A percentile compares a stretch with the other conserved stretches of the same genome.
Conservation (phyloP, 2,329 filamentous ascomycete genomes). For the Aspergillus pseudonomiae region DNA sequence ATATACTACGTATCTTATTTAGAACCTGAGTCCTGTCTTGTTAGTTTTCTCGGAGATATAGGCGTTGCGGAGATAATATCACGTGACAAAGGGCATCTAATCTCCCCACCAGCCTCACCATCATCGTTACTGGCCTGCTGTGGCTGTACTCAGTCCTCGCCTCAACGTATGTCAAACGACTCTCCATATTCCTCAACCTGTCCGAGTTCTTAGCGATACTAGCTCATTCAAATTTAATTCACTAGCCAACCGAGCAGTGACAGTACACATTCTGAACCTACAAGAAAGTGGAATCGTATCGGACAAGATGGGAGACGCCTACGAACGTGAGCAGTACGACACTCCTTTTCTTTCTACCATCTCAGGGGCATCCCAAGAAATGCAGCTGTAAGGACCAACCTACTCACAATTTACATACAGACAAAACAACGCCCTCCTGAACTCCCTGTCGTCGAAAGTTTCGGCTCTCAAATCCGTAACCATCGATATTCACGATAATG, state of each 20-base stretch:
- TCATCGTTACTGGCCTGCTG: not conserved
- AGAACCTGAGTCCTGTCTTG: not conserved
- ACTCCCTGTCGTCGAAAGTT: constrained; percentile 88
- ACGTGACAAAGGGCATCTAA: constrained; percentile 6
- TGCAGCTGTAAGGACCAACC: not conserved
- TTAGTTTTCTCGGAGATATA: not conserved
- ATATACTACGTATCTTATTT: not conserved
- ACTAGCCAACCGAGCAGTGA: not conserved
- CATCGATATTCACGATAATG: constrained; percentile 97
- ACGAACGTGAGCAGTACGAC: constrained; percentile 70
- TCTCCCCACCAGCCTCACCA: not conserved
- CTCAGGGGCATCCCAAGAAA: not conserved
- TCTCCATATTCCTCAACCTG: not conserved
- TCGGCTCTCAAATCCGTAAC: constrained; percentile 90
- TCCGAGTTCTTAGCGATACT: not conserved
- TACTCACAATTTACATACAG: constrained; percentile 39
- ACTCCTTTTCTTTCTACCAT: constrained; percentile 1
- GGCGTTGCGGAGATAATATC: not conserved
- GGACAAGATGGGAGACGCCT: constrained; percentile 69
- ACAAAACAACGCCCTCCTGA: constrained; percentile 93
- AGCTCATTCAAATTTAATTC: not conserved
- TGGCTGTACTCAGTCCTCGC: not conserved
- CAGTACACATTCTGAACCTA: not conserved
- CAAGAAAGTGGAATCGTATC: not conserved
- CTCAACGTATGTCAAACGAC: not conserved